Conservation (phyloP, 306 rosid species). For the barrel medic (Medicago truncatula) region DNA sequence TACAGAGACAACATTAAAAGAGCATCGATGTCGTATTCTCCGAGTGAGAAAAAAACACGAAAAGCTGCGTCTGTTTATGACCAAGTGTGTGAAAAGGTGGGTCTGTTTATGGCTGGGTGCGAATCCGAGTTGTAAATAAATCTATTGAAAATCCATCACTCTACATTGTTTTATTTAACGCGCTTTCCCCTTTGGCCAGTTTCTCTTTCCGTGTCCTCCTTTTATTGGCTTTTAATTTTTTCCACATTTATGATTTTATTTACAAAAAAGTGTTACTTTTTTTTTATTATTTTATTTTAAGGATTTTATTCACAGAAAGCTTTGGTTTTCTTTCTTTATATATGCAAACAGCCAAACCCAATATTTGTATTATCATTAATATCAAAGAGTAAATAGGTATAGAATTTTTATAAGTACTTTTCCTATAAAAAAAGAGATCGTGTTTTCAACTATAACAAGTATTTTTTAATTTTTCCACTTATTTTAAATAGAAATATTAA, state of each 20-base stretch:
- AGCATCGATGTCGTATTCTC: background rate
- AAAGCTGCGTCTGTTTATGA: background rate
- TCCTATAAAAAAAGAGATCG: background rate
- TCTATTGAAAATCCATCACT: constrained; percentile 27
- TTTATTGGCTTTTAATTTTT: background rate
- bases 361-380: background rate
- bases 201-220: constrained; percentile 12
- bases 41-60: background rate
- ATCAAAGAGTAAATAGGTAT: background rate
- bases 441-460: background rate
- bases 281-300: background rate
- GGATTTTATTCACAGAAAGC: background rate
- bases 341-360: background rate
- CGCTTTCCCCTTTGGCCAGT: constrained; percentile 22
- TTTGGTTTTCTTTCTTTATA: background rate
- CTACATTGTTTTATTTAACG: background rate
- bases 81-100: background rate
- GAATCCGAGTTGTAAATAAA: constrained; percentile 1
- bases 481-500: background rate
- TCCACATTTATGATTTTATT: background rate
- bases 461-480: background rate
- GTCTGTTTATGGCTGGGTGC: background rate
- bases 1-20: background rate
- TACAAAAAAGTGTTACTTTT: background rate
- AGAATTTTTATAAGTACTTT: background rate